Evolutionary conservation across 1,284 basidiomycete species (phyloP).

Genomic region (Crucibulum parvulum): DNA sequence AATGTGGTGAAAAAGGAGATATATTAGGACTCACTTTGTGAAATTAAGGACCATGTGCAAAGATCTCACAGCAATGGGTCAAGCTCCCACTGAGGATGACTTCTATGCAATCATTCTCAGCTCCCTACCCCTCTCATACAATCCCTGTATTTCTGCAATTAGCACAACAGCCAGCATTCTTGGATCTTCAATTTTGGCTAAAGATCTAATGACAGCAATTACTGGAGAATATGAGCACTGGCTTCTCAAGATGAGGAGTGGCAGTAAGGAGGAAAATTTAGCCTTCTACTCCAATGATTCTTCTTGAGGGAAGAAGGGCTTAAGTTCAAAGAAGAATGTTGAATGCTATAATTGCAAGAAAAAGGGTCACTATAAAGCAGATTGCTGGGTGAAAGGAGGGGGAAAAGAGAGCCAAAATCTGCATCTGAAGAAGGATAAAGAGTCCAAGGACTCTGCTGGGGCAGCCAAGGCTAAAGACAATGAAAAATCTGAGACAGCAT

Average conservation of each 20-base stretch:
- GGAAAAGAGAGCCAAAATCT: slow-evolving; percentile 28
- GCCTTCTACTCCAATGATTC: slow-evolving; percentile 20
- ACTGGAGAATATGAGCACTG: slow-evolving; percentile 24
- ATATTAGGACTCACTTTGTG: slow-evolving; percentile 26
- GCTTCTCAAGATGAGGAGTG: slow-evolving; percentile 11
- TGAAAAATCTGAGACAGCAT: slow-evolving; percentile 11
- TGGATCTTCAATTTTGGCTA: slow-evolving; percentile 15
- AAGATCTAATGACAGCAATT: slow-evolving; percentile 22
- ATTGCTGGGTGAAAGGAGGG: slow-evolving; percentile 28
- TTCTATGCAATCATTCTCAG: slow-evolving; percentile 29
- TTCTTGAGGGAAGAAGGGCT: slow-evolving; percentile 9
- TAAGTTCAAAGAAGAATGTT: slow-evolving; percentile 11
- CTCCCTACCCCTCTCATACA: slow-evolving; percentile 28
- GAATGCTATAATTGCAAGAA: slow-evolving; percentile 27
- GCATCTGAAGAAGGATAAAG: slow-evolving; percentile 4
- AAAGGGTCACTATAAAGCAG: slow-evolving; percentile 16
- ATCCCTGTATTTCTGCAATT: slow-evolving; percentile 27
- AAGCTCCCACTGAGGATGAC: slow-evolving; percentile 22
- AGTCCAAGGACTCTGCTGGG: slow-evolving; percentile 2
- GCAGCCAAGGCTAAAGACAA: slow-evolving; percentile 11
- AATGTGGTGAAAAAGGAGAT: slow-evolving; percentile 25
- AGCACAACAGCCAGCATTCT: slow-evolving; percentile 23
- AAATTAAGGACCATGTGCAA: slow-evolving; percentile 29
- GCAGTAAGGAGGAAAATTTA: slow-evolving; percentile 20
- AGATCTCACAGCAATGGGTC: slow-evolving; percentile 27